Conservation (phyloP, 345 rosid genomes). For the Populus simonii region DNA sequence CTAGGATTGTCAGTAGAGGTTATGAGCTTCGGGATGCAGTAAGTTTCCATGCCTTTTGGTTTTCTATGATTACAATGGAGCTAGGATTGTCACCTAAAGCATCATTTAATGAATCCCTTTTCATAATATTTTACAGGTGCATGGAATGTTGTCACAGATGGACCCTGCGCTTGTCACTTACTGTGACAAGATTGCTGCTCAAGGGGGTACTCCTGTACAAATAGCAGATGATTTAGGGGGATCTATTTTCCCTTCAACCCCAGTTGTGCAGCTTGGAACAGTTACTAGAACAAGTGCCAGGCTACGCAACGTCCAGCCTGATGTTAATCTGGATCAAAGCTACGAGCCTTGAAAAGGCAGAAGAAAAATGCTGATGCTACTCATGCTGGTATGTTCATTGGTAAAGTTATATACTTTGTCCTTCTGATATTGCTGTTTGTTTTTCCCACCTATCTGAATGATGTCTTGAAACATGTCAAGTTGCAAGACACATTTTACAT, state of each 20-base stretch:
- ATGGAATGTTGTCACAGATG: constrained; percentile 98
- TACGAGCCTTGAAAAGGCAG: constrained; percentile 72
- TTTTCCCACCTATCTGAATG: neutral
- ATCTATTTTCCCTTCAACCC: constrained; percentile 56
- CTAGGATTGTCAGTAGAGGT: constrained; percentile 91
- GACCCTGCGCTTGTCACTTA: constrained; percentile 79
- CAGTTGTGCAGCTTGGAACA: constrained; percentile 76
- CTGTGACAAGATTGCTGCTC: constrained; percentile 84
- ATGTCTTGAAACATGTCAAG: neutral
- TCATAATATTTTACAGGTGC: constrained; percentile 52
- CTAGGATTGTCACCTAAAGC: too few species aligned
- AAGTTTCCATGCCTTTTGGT: constrained; percentile 20
- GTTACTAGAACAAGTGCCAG: constrained; percentile 89
- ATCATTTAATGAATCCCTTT: neutral
- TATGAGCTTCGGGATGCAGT: constrained; percentile 95
- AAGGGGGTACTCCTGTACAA: constrained; percentile 83
- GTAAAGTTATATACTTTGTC: neutral
- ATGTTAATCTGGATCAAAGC: constrained; percentile 68
- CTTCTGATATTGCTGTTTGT: neutral
- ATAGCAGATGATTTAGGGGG: constrained; percentile 73
- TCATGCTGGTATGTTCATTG: constrained; percentile 47
- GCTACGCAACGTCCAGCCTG: constrained; percentile 88
- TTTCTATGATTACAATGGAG: too few species aligned
- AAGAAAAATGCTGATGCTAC: constrained; percentile 58
- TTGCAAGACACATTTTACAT: neutral